A percentile compares a stretch with the other conserved stretches of the same genome.
These are phyloP conservation scores for Emergomyces pasteurianus DNA, from an alignment of 2,329 filamentous ascomycete genomes.

Conservation along the genomic window DNA sequence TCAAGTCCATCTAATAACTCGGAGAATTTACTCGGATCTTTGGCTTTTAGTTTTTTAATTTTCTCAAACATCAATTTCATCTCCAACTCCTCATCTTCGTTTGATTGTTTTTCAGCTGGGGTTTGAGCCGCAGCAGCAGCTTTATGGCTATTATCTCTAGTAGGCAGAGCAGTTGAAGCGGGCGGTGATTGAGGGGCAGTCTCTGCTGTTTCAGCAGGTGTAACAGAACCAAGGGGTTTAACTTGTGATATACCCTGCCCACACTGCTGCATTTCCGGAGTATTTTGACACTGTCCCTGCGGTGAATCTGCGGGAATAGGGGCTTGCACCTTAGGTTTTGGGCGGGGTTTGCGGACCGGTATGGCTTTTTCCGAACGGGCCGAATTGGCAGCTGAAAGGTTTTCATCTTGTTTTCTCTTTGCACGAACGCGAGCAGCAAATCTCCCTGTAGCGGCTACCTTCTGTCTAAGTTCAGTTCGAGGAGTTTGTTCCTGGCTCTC, in stretches of 20 bases:
- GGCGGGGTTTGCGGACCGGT: neutral
- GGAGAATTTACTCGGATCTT: slow-evolving; percentile 43
- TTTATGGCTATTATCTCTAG: no score
- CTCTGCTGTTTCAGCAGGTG: neutral
- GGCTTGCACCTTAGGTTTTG: slow-evolving; percentile 1
- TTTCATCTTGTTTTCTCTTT: neutral
- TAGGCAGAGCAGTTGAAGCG: neutral
- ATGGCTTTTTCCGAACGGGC: neutral
- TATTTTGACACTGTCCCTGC: neutral
- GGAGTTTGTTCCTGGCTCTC: slow-evolving; percentile 15
- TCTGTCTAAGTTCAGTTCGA: slow-evolving; percentile 5
- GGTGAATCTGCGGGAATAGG: neutral
- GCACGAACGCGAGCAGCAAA: slow-evolving; percentile 1
- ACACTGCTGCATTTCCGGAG: neutral
- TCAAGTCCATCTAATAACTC: slow-evolving; percentile 44
- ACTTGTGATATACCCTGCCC: no score
- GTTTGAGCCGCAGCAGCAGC: neutral
- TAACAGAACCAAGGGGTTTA: neutral
- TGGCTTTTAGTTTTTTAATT: slow-evolving; percentile 45
- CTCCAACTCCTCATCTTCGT: slow-evolving; percentile 30
- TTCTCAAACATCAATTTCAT: slow-evolving; percentile 45
- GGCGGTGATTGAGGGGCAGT: neutral
- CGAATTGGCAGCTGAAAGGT: slow-evolving; percentile 2
- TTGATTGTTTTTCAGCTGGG: neutral
- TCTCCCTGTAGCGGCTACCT: neutral